Base-by-base conservation (phyloP, 805 yeast species). In the Tetrapisispora fleetii region DNA sequence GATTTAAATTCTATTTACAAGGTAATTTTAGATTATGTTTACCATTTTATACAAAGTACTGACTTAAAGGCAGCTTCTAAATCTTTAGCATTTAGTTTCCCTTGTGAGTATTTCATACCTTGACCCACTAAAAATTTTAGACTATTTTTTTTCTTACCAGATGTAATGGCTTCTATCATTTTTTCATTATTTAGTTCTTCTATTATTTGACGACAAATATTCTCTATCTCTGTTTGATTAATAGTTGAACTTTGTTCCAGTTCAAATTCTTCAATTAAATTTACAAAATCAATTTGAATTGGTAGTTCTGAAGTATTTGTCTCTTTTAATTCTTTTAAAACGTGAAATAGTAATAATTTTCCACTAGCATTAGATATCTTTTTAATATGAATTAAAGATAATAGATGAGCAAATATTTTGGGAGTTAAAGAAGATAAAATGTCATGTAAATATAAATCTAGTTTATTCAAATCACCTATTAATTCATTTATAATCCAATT, bases 401-500 rank as follows among this genome's bases (percentile, higher is more conserved):
- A 68, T 11, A 91, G 63, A 37, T 80, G 79, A 0, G 79, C 71
- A 40, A 90, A 70, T 37, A 67, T 70, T 0, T 58, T 49, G 0
- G 77, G 70, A 0, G 80, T 65, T 9, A 75, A 58, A 16, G 65
- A 49, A 3, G 61, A 51, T 0, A 52, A 49, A 37, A 58, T 56
- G 50, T 76, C 72, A 13, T 48, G 52, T 33, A 69, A 43, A 4
- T 63, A 51, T 5, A 58, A 40, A 22, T 74, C 69, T 8, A 77
- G 70, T 58, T 78, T 80, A 8, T 79, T 72, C 51, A 86, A 70
- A 14, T 78, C 70, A 0, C 97, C 96, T 17, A 87, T 58, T 38
- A 88, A 67, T 53, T 87, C 90, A 65, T 91, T 90, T 8, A 87
- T 78, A 9, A 88, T 64, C 95, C 96, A 91, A 59, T 84, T 86